These are phyloP conservation scores for Linum tenue DNA, from an alignment of 345 rosid genomes.

Conservation along the genomic window DNA sequence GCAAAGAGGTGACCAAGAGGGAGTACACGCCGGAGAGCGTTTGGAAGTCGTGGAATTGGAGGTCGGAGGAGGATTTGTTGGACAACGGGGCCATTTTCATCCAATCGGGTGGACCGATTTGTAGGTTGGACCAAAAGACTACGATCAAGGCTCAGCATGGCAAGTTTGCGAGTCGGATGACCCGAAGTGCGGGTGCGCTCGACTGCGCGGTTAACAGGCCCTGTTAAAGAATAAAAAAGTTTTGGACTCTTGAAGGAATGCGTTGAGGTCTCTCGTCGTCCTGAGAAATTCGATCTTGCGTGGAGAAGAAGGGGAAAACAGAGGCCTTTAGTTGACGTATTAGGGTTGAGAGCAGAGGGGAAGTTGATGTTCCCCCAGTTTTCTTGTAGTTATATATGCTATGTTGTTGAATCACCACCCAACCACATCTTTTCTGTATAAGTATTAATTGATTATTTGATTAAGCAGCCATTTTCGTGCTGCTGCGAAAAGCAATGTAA, in stretches of 20 bases:
- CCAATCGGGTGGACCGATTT: constrained; percentile 39
- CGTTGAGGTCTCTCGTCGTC: no score
- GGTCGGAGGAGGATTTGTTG: constrained; percentile 55
- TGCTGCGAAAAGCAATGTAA: no score
- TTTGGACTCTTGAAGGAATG: background rate
- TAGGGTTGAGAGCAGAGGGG: background rate
- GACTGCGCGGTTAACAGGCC: constrained; percentile 17
- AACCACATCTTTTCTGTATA: no score
- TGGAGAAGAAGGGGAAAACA: background rate
- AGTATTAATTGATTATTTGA: no score
- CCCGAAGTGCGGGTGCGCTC: constrained; percentile 45
- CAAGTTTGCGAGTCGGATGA: constrained; percentile 26
- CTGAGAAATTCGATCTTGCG: no score
- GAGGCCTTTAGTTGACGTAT: background rate
- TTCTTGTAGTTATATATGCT: background rate
- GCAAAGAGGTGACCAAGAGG: constrained; percentile 60
- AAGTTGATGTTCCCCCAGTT: background rate
- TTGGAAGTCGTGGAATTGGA: constrained; percentile 68
- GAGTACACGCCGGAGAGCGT: constrained; percentile 24
- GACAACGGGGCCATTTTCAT: constrained; percentile 62
- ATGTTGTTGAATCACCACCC: no score
- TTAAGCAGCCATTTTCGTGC: no score
- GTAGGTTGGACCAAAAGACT: constrained; percentile 8
- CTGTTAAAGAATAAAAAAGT: background rate
- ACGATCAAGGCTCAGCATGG: constrained; percentile 44